Evolutionary conservation across 1,139 yeast genomes (phyloP), one percentile per base, ranked within the genome.

Genomic region (Hansenula sp.): DNA sequence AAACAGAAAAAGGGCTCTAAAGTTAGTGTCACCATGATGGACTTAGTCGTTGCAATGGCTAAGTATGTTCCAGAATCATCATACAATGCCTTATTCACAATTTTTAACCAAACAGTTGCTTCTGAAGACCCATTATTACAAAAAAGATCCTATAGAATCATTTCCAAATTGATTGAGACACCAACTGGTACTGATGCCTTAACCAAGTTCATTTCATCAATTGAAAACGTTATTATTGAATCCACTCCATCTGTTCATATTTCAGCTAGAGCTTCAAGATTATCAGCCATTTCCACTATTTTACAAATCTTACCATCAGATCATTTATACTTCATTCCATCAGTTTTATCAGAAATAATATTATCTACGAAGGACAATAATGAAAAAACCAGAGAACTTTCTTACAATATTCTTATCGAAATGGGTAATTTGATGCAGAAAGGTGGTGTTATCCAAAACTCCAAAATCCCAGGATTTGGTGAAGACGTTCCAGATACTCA

Each of bases 341-440:
- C 87, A 12, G 68, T 87, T 35, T 71, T 90, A 36, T 89, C 96
- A 45, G 99, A 93, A 67, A 82, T 91, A 19, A 91, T 93, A 46
- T 71, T 94, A 60, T 82, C 90, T 32, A 90, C 97, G n/a, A 93
- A 93, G 65, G 97, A 90, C 62, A 83, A 81, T 42, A 93, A 93
- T 61, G 98, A 91, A 65, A 86, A 89, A 68, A 82, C 97, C 3
- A 79, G 99, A 63, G 87, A 84, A 49, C 72, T 82, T 32, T 85
- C 98, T 0, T 93, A 84, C 62, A 77, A 77, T 43, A 74, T 87
- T 34, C 74, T 93, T 50, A 81, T 89, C 42, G 75, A 78, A 42
- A 89, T 91, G 91, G 98, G 95, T 48, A 69, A 79, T 40, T 81
- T 76, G 53, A 85, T 91, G 91, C 53, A 57, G 24, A 67, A 64